A percentile compares a stretch with the other conserved stretches of the same genome.
phyloP scores from a whole-genome alignment of 176 grass and related monocot genomes.

The Musa itinerans region DNA sequence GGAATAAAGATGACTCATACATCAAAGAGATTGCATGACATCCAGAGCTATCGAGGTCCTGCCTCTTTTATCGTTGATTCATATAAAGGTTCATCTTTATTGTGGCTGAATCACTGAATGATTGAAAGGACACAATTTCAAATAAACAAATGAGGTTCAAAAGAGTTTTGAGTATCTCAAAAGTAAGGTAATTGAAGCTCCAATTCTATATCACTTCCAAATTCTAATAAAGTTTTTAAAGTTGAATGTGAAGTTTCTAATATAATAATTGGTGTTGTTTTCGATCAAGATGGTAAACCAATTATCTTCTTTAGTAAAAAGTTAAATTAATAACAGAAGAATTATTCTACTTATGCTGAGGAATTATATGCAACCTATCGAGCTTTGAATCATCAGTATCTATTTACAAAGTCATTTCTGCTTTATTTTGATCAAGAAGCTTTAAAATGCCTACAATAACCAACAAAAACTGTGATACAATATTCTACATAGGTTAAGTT shows the following conservation, averaged over 20 bases:
- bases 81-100: background rate
- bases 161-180: background rate
- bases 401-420: background rate
- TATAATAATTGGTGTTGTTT: background rate
- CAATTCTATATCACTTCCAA: background rate
- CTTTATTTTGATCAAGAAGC: background rate
- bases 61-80: background rate
- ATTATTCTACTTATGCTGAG: background rate
- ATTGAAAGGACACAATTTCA: background rate
- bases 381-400: background rate
- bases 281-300: background rate
- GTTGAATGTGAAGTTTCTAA: background rate
- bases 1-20: background rate
- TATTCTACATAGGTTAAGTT: background rate
- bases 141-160: background rate
- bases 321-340: background rate
- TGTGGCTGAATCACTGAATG: background rate
- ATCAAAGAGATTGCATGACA: background rate
- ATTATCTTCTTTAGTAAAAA: background rate
- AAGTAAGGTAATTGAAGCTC: background rate
- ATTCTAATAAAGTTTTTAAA: background rate
- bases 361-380: background rate
- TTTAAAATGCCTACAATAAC: background rate
- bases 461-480: background rate
- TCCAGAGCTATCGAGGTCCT: background rate